phyloP scores from a whole-genome alignment of 2,329 filamentous ascomycete species.

The Stemphylium beticola region DNA sequence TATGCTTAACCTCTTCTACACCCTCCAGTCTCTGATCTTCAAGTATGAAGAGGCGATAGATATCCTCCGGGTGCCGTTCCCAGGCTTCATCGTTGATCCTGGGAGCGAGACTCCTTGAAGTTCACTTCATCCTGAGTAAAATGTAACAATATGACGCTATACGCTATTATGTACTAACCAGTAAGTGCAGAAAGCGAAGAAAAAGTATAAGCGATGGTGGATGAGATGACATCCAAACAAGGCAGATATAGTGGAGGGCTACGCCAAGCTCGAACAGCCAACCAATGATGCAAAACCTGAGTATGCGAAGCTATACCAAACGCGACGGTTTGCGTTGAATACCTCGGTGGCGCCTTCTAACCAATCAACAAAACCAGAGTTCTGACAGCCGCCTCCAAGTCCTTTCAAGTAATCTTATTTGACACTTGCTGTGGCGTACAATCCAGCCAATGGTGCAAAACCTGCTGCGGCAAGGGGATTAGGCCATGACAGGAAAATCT shows the following conservation, averaged over 20 bases:
- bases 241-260: not conserved
- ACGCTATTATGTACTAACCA: too few relatives aligned
- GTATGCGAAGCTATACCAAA: not conserved
- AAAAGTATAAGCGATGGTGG: too few relatives aligned
- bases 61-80: not conserved
- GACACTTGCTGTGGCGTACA: too few relatives aligned
- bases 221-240: too few relatives aligned
- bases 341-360: not conserved
- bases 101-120: not conserved
- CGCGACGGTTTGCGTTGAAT: not conserved
- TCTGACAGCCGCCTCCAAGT: not conserved
- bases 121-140: not conserved
- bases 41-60: not conserved
- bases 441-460: not conserved
- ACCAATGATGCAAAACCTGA: constrained; percentile 1
- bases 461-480: too few relatives aligned
- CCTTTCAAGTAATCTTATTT: not conserved
- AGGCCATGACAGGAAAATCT: too few relatives aligned
- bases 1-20: not conserved
- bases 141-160: not conserved
- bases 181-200: not conserved
- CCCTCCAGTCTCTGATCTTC: not conserved
- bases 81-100: not conserved
- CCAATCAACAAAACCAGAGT: not conserved
- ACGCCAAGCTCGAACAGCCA: not conserved